Conservation (phyloP, 495 filamentous ascomycete species). For the Podospora pseudoanserina region DNA sequence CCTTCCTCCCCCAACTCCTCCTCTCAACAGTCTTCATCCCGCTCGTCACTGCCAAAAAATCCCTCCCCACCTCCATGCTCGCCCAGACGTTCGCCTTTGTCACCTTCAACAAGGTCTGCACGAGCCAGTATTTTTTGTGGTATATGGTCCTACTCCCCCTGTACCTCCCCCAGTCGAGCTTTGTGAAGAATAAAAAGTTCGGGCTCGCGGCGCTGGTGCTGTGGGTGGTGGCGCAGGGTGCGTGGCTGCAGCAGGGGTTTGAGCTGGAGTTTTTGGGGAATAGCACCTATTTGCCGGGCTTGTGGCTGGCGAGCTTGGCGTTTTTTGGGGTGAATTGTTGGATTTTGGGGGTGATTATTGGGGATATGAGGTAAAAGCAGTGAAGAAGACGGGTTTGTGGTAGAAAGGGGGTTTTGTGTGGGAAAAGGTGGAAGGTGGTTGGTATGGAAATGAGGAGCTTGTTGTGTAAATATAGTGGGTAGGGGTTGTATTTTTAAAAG, state of each 20-base stretch:
- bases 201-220: conserved; percentile 61
- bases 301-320: conserved; percentile 67
- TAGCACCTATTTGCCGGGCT: conserved; percentile 80
- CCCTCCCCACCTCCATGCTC: conserved; percentile 83
- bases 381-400: background rate
- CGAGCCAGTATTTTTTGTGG: conserved; percentile 99
- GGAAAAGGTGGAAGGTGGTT: background rate
- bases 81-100: conserved; percentile 99
- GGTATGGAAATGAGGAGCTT: background rate
- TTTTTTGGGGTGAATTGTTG: conserved; percentile 87
- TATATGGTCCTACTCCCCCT: conserved; percentile 90
- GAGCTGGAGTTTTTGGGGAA: conserved; percentile 80
- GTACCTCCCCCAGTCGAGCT: conserved; percentile 75
- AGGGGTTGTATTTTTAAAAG: too few species aligned
- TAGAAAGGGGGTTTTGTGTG: background rate
- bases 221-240: conserved; percentile 70
- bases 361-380: conserved; percentile 48
- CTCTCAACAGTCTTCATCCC: conserved; percentile 76
- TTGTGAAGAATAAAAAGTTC: conserved; percentile 54
- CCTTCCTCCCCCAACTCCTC: conserved; percentile 82
- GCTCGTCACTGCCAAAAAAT: conserved; percentile 72
- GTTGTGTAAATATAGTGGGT: background rate
- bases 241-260: conserved; percentile 88
- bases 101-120: conserved; percentile 97
- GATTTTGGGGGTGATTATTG: conserved; percentile 76